Evolutionary conservation across 768 basidiomycete genomes (phyloP), one percentile per base, ranked within the genome.

Genomic region (Pluteus cervinus): DNA sequence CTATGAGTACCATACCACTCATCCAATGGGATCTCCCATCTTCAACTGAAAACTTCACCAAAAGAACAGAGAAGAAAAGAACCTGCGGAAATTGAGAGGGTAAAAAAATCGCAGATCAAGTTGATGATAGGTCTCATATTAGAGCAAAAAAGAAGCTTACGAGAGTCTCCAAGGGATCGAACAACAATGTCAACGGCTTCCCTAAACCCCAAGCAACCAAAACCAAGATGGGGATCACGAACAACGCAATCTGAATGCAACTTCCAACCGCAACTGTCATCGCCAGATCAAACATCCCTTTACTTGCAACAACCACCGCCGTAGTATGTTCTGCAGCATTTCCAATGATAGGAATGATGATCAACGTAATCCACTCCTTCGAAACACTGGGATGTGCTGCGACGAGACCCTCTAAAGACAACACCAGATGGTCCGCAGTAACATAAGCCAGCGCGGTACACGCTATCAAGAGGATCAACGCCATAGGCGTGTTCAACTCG

Each of bases 1-100:
- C 57, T 9, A 66, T 58, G 14, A 67, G 46, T 7, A 57, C 59
- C 21, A 64, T 45, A 4, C 63, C 64, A 44, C 68, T 69, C 52
- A 69, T 63, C 69, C 69, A 72, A 34, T 68, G 65, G 16, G 66
- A 63, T 47, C 68, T 71, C 14, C 69, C 70, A 30, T 69, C 59
- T 47, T 68, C 72, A 5, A 71, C 57, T 12, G 61, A 60, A 24
- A 71, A 70, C 48, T 62, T 68, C 33, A 64, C 65, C 22, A 71
- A 50, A 15, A 65, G 42, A 10, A 65, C 66, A 15, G 63, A 60
- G 37, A 68, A 60, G 49, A 65, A 66, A 31, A 65, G 39, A 7
- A 61, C 56, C 58, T 58, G n/a, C n/a, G n/a, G n/a, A n/a, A n/a
- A 40, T 5, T 10, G 21, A 11, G 23, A 23, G 36, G 17, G 26